Base-by-base conservation (phyloP, 192 early-diverging fungal species). In the Glomus cerebriforme region DNA sequence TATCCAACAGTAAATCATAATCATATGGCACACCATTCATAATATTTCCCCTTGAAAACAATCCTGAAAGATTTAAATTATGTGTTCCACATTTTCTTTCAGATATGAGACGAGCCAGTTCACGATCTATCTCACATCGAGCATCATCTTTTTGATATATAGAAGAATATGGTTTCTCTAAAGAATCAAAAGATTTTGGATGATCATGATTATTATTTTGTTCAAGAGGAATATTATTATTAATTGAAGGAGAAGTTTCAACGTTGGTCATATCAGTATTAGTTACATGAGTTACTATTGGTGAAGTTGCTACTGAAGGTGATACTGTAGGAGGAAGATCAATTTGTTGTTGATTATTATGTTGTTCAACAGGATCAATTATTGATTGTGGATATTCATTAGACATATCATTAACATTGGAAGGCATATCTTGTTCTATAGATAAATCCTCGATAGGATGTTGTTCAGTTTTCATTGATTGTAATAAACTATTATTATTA, bases 1-100 rank as follows among this genome's bases (percentile, higher is more conserved):
- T 68, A 13, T 68, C 66, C 66, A 68, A 5, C n/a, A 68, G n/a
- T 37, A 39, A 68, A 39, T 68, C 66, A 39, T 35, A 68, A 22
- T 37, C 31, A 68, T 68, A 68, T 22, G 31, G 32, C 39, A 37
- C 17, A 35, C 32, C 65, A 29, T 24, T 63, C 27, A 63, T 9
- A 34, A 68, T 68, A 1, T 22, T 37, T 39, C 66, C 34, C 22
- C 7, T 68, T 10, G 29, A 35, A 7, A 35, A 65, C 6, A 32
- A 31, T 65, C 31, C 32, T 32, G 64, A 35, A 15, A 1, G 5
- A 17, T 64, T 31, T 29, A 17, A 29, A 32, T 64, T 64, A 12
- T 15, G n/a, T 7, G 31, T n/a, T 35, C 34, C 29, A 34, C 29
- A 34, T 35, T 68, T 68, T 68, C 66, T 68, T 68, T 68, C 66